Conservation (phyloP, 2,329 filamentous ascomycete genomes). For the Fusarium illudens region DNA sequence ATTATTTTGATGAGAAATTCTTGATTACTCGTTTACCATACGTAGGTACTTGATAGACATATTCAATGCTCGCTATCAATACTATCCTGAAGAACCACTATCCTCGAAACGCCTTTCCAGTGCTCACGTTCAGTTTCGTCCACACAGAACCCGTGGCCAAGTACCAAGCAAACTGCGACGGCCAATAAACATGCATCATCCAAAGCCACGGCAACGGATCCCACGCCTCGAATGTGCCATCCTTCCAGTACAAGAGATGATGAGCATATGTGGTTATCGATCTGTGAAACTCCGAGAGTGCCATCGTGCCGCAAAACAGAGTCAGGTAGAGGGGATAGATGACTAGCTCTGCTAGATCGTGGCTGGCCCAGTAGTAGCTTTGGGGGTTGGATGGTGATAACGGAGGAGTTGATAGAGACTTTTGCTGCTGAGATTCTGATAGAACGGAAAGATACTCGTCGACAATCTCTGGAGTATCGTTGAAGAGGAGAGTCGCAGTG, state of each 20-base stretch:
- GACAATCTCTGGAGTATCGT: conserved; percentile 55
- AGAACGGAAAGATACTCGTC: conserved; percentile 63
- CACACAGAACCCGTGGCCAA: conserved; percentile 58
- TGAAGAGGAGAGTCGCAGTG: conserved; percentile 71
- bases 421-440: conserved; percentile 17
- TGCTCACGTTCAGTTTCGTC: conserved; percentile 74
- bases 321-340: conserved; percentile 54
- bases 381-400: conserved; percentile 34
- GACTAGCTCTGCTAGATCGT: conserved; percentile 66
- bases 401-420: conserved; percentile 23
- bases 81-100: background rate
- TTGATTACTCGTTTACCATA: too few species aligned
- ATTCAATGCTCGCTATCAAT: background rate
- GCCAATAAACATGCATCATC: conserved; percentile 66
- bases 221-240: conserved; percentile 61
- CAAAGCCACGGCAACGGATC: conserved; percentile 67
- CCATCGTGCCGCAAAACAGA: conserved; percentile 36
- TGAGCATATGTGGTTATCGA: conserved; percentile 42
- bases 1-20: too few species aligned
- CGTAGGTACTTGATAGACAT: background rate
- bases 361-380: conserved; percentile 70
- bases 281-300: conserved; percentile 28
- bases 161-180: conserved; percentile 57
- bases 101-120: conserved; percentile 50
- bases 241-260: conserved; percentile 60